Conservation (phyloP, 176 grass and related monocot genomes). For the Carex cristatella region DNA sequence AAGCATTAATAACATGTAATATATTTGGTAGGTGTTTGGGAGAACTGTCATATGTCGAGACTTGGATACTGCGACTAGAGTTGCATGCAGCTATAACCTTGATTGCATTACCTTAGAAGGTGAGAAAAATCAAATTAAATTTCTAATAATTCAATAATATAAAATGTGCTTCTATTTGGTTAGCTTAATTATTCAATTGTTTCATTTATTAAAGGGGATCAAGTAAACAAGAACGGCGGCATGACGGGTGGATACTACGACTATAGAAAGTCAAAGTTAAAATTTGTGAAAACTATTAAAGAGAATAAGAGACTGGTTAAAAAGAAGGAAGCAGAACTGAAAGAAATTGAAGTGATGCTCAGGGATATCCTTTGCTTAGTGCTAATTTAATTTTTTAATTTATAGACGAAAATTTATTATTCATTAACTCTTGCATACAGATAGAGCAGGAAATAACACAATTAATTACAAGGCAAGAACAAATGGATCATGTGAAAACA, state of each 20-base stretch:
- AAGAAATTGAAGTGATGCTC: slow-evolving; percentile 57
- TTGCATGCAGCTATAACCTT: slow-evolving; percentile 73
- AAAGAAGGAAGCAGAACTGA: slow-evolving; percentile 58
- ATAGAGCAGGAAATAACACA: slow-evolving; percentile 92
- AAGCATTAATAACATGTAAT: neutral
- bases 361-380: slow-evolving; percentile 74
- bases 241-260: slow-evolving; percentile 99
- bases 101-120: slow-evolving; percentile 98
- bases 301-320: slow-evolving; percentile 68
- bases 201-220: slow-evolving; percentile 62
- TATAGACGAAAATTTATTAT: neutral
- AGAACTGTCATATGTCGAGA: slow-evolving; percentile 97
- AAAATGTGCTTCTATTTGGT: neutral
- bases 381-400: neutral
- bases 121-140: neutral
- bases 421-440: slow-evolving; percentile 80
- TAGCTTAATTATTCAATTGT: slow-evolving; percentile 15
- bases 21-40: slow-evolving; percentile 78
- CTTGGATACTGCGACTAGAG: slow-evolving; percentile 78
- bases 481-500: slow-evolving; percentile 80
- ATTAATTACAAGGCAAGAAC: slow-evolving; percentile 78
- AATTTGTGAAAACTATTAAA: slow-evolving; percentile 80
- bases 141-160: slow-evolving; percentile 5
- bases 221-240: slow-evolving; percentile 90
- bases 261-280: slow-evolving; percentile 82